Conservation (phyloP, 1,284 basidiomycete genomes). For the Papiliotrema nemorosa region DNA sequence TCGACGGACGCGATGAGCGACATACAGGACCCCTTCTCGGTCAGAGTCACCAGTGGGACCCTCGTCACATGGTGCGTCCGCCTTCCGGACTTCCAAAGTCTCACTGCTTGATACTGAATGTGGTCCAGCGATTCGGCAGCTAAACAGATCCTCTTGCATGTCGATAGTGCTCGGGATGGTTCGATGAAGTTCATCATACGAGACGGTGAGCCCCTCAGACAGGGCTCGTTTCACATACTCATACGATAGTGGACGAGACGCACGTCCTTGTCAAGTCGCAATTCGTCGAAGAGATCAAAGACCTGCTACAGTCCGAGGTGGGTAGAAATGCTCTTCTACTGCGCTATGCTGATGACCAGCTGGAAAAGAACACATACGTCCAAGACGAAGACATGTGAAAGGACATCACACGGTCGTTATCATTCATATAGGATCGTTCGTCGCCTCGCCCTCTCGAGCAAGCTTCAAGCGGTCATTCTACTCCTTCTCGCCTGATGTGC, state of each 20-base stretch:
- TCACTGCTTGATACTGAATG: background rate
- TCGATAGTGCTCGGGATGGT: constrained; percentile 34
- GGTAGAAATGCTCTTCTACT: constrained; percentile 5
- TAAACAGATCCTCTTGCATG: constrained; percentile 44
- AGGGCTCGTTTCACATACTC: background rate
- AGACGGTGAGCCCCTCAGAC: constrained; percentile 27
- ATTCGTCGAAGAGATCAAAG: constrained; percentile 36
- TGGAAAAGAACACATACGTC: constrained; percentile 47
- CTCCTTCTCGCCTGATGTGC: too few species aligned
- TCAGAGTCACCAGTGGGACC: constrained; percentile 24
- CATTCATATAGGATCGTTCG: background rate
- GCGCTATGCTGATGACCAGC: constrained; percentile 14
- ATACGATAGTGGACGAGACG: constrained; percentile 35
- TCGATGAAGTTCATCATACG: constrained; percentile 35
- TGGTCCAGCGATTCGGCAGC: constrained; percentile 41
- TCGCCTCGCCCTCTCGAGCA: too few species aligned
- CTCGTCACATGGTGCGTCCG: constrained; percentile 31
- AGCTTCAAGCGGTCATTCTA: too few species aligned
- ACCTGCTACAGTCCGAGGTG: constrained; percentile 38
- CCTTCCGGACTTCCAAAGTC: background rate
- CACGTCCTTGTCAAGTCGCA: constrained; percentile 38
- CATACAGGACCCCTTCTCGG: constrained; percentile 21
- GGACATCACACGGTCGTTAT: background rate
- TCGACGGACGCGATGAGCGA: constrained; percentile 4
- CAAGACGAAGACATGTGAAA: constrained; percentile 30